Percentiles rank a stretch among this genome's conserved stretches.
phyloP scores from a whole-genome alignment of 2,329 filamentous ascomycete species.

The Cylindrodendrum hubeiense region DNA sequence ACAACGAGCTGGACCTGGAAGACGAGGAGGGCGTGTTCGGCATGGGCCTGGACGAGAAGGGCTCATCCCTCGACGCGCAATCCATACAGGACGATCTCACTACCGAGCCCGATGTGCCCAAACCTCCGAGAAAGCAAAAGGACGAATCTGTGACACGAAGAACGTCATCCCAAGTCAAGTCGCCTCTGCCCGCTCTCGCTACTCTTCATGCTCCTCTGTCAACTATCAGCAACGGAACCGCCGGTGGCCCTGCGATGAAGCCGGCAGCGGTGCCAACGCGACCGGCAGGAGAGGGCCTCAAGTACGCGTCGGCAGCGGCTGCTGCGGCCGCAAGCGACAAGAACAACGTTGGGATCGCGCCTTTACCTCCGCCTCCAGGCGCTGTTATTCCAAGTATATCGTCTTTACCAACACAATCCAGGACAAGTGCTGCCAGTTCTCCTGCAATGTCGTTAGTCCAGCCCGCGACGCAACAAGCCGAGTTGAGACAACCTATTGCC shows the following conservation, averaged over 20 bases:
- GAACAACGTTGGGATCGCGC: constrained; percentile 92
- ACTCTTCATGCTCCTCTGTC: constrained; percentile 84
- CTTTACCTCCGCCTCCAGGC: constrained; percentile 89
- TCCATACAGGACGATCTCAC: constrained; percentile 86
- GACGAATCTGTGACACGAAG: constrained; percentile 72
- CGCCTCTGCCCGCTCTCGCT: constrained; percentile 90
- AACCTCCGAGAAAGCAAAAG: constrained; percentile 67
- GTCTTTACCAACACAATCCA: constrained; percentile 67
- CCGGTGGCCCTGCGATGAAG: constrained; percentile 81
- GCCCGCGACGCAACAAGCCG: constrained; percentile 55
- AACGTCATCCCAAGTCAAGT: constrained; percentile 92
- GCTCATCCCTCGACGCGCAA: constrained; percentile 95
- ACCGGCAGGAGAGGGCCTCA: constrained; percentile 88
- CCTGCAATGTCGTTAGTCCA: constrained; percentile 63
- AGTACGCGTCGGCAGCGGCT: constrained; percentile 96
- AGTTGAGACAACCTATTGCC: constrained; percentile 49
- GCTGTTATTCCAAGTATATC: constrained; percentile 58
- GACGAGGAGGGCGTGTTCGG: constrained; percentile 93
- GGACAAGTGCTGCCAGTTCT: constrained; percentile 66
- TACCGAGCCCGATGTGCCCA: constrained; percentile 67
- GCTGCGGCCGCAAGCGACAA: constrained; percentile 90
- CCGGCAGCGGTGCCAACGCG: constrained; percentile 88
- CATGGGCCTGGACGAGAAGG: constrained; percentile 83
- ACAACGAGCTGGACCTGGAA: constrained; percentile 92
- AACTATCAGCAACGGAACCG: constrained; percentile 68